Percentiles rank a stretch among this genome's conserved stretches.
phyloP scores from a whole-genome alignment of 192 early-diverging fungal genomes.

The Backusella mclennaniae region DNA sequence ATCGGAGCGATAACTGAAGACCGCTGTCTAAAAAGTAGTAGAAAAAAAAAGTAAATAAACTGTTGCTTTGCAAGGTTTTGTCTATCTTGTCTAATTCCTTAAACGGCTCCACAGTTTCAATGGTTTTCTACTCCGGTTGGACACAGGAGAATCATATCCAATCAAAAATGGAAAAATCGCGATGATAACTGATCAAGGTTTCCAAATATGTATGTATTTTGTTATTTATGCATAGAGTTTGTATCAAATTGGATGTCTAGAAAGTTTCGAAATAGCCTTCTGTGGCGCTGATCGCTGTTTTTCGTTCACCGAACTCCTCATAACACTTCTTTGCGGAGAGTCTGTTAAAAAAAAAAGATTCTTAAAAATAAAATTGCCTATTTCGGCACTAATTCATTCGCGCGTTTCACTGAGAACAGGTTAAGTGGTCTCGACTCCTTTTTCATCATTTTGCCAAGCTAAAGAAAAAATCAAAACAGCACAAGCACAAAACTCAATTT shows the following conservation, averaged over 20 bases:
- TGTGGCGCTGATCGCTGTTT: neutral
- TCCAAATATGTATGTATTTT: neutral
- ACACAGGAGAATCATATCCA: neutral
- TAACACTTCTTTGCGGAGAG: neutral
- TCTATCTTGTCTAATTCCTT: neutral
- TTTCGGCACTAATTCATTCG: neutral
- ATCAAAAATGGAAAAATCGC: neutral
- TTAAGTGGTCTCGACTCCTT: neutral
- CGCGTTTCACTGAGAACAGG: neutral
- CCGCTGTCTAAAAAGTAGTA: neutral
- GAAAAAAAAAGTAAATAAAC: neutral
- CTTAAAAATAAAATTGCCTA: neutral
- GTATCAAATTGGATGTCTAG: neutral
- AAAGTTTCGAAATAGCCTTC: slow-evolving; percentile 4
- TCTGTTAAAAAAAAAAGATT: neutral
- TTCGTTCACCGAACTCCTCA: neutral
- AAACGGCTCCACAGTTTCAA: neutral
- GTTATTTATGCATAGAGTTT: neutral
- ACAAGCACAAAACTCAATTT: neutral
- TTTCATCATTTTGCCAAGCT: neutral
- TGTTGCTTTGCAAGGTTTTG: neutral
- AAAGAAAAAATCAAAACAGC: neutral
- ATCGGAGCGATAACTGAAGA: neutral
- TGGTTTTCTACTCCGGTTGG: neutral
- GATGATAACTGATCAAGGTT: neutral